Base-by-base conservation (phyloP, 2,329 filamentous ascomycete genomes). In the Trichoderma brevicompactum region DNA sequence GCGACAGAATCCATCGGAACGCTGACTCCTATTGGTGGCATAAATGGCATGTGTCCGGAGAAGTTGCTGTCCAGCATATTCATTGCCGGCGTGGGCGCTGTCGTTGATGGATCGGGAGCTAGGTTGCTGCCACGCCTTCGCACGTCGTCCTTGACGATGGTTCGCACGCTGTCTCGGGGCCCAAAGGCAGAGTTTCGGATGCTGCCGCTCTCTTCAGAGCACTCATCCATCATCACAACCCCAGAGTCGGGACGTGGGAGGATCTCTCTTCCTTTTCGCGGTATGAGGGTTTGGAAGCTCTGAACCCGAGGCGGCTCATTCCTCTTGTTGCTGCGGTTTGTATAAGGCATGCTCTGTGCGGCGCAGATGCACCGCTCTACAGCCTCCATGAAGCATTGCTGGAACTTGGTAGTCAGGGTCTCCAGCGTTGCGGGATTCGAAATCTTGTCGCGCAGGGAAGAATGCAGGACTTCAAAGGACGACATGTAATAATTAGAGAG, bases 281-380 rank as follows among this genome's bases (percentile, higher is more conserved):
- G 68, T 6, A 69, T 59, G 15, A 71, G 23, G 17, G 56, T 69
- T 6, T 73, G 72, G 0, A 68, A 59, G 36, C 65, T 60, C 36
- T 71, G 69, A 0, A 69, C 66, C 12, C 72, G 61, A 1, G 67
- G 28, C 2, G 74, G 69, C 41, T 79, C 77, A 53, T 71, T 73
- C 65, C 75, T 76, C 66, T 79, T 79, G 71, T 79, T 79, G 68
- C 78, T 79, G 10, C 78, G 71, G 65, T 79, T 79, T 1, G 76
- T 72, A 65, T 80, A 80, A 0, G 77, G 78, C 73, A 76, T 77
- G 48, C 66, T 76, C 59, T 77, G 75, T 0, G 78, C 77, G 23
- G 74, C 69, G 34, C 69, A 59, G 40, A 77, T 74, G 60, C 78
- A 80, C 13, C 75, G 73, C 28, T 79, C 74, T 2, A 80, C 68